These are phyloP conservation scores for Crithidia bombi DNA, from an alignment of 208 protist species.

Conservation along the genomic window DNA sequence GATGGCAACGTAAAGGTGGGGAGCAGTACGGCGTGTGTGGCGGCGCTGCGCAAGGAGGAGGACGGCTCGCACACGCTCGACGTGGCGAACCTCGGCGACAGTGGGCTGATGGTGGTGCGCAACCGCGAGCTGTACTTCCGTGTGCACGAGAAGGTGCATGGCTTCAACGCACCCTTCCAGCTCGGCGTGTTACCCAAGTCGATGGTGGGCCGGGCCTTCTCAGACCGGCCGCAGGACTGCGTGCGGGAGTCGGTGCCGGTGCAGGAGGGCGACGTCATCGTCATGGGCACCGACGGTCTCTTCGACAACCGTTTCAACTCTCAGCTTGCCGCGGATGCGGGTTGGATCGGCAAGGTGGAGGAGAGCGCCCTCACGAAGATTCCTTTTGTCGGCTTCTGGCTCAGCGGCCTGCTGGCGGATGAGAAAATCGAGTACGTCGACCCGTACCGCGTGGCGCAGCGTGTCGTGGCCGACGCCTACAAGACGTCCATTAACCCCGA, in stretches of 20 bases:
- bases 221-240: constrained; percentile 68
- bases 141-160: constrained; percentile 89
- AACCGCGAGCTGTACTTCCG: constrained; percentile 79
- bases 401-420: constrained; percentile 74
- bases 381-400: constrained; percentile 75
- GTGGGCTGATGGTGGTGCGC: constrained; percentile 85
- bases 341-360: constrained; percentile 79
- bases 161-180: constrained; percentile 94
- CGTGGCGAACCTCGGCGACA: constrained; percentile 93
- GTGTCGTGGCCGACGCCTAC: constrained; percentile 83
- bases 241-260: constrained; percentile 78
- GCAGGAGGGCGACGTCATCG: constrained; percentile 91
- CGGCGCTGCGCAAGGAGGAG: constrained; percentile 57
- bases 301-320: constrained; percentile 94
- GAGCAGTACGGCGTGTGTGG: constrained; percentile 91
- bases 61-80: constrained; percentile 72
- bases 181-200: constrained; percentile 78
- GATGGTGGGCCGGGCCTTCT: constrained; percentile 75
- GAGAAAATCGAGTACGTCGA: constrained; percentile 81
- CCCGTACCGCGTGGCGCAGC: constrained; percentile 89
- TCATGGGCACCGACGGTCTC: constrained; percentile 93
- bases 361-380: constrained; percentile 70
- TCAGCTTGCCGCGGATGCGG: constrained; percentile 77
- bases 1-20: constrained; percentile 86
- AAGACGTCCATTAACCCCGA: constrained; percentile 70